Conservation (phyloP, 768 basidiomycete genomes). For the Kwoniella botswanensis region DNA sequence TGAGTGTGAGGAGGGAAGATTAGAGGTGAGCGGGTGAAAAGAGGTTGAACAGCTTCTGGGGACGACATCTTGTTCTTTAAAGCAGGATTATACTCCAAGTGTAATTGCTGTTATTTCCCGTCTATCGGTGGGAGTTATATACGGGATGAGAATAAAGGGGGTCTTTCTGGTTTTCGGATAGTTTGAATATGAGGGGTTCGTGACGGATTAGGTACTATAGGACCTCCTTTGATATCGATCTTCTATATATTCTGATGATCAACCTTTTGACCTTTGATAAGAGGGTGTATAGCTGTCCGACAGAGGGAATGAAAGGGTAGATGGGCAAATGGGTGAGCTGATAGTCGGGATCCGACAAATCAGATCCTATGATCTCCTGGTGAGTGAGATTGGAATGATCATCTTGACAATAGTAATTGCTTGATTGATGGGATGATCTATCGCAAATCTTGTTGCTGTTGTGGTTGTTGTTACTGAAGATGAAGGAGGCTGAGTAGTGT, state of each 20-base stretch:
- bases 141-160: neutral
- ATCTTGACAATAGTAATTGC: neutral
- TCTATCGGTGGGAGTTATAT: neutral
- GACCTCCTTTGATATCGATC: neutral
- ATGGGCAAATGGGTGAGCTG: no score
- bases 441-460: neutral
- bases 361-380: neutral
- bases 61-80: neutral
- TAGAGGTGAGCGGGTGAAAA: constrained; percentile 19
- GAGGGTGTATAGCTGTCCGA: neutral
- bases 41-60: constrained; percentile 14
- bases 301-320: neutral
- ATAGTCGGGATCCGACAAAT: neutral
- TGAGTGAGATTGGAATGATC: neutral
- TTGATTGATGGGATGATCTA: neutral
- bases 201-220: no score
- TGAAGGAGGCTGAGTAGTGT: neutral
- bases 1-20: neutral
- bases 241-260: neutral
- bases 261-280: neutral
- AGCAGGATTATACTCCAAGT: neutral
- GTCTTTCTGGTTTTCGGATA: neutral
- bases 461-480: neutral
- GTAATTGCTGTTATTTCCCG: no score
- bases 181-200: no score